A percentile compares a stretch with the other conserved stretches of the same genome.
Evolutionary conservation across 2,329 filamentous ascomycete species (phyloP).

Genomic region (Aspergillus terreus): DNA sequence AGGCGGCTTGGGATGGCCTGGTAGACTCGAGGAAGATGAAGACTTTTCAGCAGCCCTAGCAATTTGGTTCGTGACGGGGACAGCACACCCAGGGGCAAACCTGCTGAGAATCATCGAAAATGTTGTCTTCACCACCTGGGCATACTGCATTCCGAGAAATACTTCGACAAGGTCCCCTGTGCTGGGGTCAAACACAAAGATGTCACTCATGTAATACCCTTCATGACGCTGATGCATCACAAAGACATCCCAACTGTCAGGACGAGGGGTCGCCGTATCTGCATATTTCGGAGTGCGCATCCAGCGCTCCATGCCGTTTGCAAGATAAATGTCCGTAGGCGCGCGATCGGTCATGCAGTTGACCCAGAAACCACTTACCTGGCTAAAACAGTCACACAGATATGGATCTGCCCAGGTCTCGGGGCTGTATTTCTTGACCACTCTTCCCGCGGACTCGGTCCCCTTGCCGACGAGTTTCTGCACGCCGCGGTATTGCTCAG

Average conservation of each 20-base stretch:
- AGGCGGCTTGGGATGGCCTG: not conserved
- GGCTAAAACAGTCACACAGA: conserved; percentile 28
- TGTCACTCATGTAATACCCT: conserved; percentile 23
- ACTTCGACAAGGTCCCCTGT: conserved; percentile 23
- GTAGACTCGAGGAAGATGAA: too few species aligned
- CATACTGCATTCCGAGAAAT: conserved; percentile 31
- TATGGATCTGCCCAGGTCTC: conserved; percentile 25
- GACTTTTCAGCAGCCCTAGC: too few species aligned
- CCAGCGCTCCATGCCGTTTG: conserved; percentile 26
- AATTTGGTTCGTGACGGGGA: not conserved
- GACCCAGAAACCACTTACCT: conserved; percentile 36
- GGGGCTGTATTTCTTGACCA: conserved; percentile 13
- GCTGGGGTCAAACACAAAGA: conserved; percentile 31
- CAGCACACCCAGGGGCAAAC: not conserved
- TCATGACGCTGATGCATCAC: conserved; percentile 22
- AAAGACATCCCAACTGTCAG: conserved; percentile 24
- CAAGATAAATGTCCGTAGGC: conserved; percentile 27
- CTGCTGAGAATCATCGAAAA: conserved; percentile 11
- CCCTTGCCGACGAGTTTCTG: conserved; percentile 18
- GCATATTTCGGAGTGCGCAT: conserved; percentile 23
- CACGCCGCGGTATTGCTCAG: conserved; percentile 13
- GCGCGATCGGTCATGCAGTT: conserved; percentile 33
- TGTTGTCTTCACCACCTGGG: conserved; percentile 18
- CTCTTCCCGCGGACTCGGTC: conserved; percentile 20
- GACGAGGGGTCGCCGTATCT: conserved; percentile 3